A percentile compares a stretch with the other conserved stretches of the same genome.
Evolutionary conservation across 495 filamentous ascomycete genomes (phyloP).

Genomic region (Durotheca rogersii): DNA sequence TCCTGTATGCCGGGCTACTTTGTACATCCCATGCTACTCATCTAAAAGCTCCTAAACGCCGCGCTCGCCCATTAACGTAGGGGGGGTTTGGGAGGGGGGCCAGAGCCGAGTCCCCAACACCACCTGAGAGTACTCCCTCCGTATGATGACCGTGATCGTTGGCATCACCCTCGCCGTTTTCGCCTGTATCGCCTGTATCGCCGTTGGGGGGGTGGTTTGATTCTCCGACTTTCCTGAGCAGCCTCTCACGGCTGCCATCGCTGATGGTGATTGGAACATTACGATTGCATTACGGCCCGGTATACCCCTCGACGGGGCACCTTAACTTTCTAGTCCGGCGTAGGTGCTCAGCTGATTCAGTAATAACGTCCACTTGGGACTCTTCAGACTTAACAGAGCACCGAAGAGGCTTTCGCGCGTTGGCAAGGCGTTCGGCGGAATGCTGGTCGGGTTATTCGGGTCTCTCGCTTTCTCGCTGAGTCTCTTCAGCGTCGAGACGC

Average conservation of each 20-base stretch:
- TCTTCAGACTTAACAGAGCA: conserved; percentile 60
- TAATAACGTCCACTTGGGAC: conserved; percentile 55
- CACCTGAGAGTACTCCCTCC: not conserved
- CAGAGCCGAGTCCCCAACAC: conserved; percentile 10
- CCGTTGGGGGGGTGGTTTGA: no score
- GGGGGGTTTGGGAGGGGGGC: no score
- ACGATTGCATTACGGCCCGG: no score
- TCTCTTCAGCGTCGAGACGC: conserved; percentile 66
- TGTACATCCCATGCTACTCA: conserved; percentile 28
- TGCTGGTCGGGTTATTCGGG: conserved; percentile 51
- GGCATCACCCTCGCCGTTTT: not conserved
- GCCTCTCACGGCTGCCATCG: no score
- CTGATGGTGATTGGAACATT: no score
- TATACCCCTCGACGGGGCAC: no score
- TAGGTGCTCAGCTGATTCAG: conserved; percentile 74
- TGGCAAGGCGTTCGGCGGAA: conserved; percentile 68
- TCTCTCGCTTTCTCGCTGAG: conserved; percentile 72
- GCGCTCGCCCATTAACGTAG: conserved; percentile 20
- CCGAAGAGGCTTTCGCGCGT: conserved; percentile 69
- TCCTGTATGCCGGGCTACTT: conserved; percentile 22
- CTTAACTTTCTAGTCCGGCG: conserved; percentile 59
- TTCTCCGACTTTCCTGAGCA: no score
- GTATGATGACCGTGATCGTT: not conserved
- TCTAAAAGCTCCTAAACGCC: conserved; percentile 27
- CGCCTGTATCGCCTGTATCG: no score